These are phyloP conservation scores for Phyllostachys edulis DNA, from an alignment of 176 grass and related monocot species.

Conservation along the genomic window DNA sequence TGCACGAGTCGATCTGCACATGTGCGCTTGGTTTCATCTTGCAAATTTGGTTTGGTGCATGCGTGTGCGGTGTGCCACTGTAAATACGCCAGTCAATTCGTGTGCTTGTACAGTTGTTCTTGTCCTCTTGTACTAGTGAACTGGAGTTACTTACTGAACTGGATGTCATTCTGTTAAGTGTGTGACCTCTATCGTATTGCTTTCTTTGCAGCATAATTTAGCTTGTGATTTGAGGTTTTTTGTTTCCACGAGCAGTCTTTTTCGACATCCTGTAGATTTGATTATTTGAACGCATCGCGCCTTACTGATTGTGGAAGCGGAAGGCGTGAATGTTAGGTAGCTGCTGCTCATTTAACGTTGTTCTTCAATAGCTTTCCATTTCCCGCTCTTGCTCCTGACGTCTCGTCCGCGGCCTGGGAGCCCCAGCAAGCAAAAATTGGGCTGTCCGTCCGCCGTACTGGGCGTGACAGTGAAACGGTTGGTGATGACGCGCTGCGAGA, in stretches of 20 bases:
- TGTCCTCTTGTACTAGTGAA: not conserved
- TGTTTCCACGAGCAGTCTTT: not conserved
- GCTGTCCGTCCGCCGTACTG: not conserved
- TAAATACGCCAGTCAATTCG: not conserved
- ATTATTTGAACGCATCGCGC: not conserved
- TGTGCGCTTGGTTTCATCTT: not conserved
- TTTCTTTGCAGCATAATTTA: not conserved
- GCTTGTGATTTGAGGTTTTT: too few species aligned
- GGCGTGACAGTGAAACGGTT: slow-evolving; percentile 19
- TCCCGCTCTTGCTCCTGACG: slow-evolving; percentile 13
- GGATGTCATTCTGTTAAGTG: not conserved
- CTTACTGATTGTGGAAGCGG: not conserved
- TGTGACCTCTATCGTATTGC: not conserved
- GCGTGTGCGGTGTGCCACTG: not conserved
- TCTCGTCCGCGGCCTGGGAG: not conserved
- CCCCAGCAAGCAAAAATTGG: not conserved
- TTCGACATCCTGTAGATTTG: not conserved
- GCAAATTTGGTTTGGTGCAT: not conserved
- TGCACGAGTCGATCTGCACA: not conserved
- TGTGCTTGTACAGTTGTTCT: not conserved
- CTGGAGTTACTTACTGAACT: not conserved
- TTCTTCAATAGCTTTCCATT: slow-evolving; percentile 30
- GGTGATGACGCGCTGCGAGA: slow-evolving; percentile 7
- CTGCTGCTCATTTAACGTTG: slow-evolving; percentile 5
- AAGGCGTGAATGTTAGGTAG: not conserved